These are phyloP conservation scores for Podaxis sp. DNA, from an alignment of 768 basidiomycete genomes.

Conservation along the genomic window DNA sequence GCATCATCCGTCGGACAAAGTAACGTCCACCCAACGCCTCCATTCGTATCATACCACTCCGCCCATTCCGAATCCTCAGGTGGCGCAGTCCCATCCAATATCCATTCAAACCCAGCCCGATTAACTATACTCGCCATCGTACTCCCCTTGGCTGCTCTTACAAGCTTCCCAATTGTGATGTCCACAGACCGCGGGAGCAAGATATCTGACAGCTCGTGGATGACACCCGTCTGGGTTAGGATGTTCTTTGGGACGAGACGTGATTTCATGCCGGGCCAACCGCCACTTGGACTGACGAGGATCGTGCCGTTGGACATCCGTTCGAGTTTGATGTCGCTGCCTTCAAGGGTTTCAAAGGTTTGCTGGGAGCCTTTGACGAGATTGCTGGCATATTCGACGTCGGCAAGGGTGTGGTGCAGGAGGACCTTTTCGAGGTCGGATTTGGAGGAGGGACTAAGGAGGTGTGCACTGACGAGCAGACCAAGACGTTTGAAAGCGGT, in stretches of 20 bases:
- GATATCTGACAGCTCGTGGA: conserved; percentile 84
- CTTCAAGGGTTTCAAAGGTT: conserved; percentile 80
- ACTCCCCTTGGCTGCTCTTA: conserved; percentile 81
- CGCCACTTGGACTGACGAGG: conserved; percentile 64
- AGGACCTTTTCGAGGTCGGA: conserved; percentile 80
- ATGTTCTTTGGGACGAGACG: conserved; percentile 56
- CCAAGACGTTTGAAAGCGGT: conserved; percentile 86
- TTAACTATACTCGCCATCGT: conserved; percentile 84
- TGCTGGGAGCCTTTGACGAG: conserved; percentile 62
- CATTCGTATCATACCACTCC: conserved; percentile 37
- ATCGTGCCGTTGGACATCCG: conserved; percentile 47
- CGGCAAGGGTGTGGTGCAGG: conserved; percentile 79
- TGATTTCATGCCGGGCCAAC: conserved; percentile 70
- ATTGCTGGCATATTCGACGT: conserved; percentile 66
- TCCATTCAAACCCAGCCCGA: conserved; percentile 87
- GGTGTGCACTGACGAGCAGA: conserved; percentile 76
- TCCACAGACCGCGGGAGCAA: conserved; percentile 85
- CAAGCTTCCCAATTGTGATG: conserved; percentile 84
- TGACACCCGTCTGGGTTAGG: conserved; percentile 84
- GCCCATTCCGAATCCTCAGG: conserved; percentile 69
- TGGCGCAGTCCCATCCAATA: conserved; percentile 79
- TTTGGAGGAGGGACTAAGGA: conserved; percentile 75
- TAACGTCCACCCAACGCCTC: conserved; percentile 68
- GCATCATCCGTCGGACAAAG: conserved; percentile 91
- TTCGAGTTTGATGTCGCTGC: conserved; percentile 73